Conservation (phyloP, 2,329 filamentous ascomycete genomes). For the Fusarium sambucinum region DNA sequence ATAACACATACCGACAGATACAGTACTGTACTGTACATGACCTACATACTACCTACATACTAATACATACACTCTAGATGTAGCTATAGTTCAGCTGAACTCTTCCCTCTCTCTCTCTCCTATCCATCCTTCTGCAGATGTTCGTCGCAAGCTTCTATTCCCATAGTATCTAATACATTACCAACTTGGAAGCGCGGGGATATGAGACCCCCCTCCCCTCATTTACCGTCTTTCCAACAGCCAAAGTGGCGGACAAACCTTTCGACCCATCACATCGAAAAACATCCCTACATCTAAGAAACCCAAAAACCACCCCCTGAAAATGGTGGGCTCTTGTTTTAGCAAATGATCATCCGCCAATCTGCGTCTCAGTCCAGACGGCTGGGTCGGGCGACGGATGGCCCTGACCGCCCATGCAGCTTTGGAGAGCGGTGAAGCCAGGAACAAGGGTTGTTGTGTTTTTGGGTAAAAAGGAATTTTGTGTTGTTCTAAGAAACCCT, state of each 20-base stretch:
- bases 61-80: conserved; percentile 5
- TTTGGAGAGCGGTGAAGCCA: conserved; percentile 38
- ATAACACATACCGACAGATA: not conserved
- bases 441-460: conserved; percentile 27
- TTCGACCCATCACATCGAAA: conserved; percentile 34
- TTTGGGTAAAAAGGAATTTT: conserved; percentile 3
- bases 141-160: conserved; percentile 1
- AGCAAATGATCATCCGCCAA: conserved; percentile 45
- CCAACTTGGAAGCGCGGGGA: not conserved
- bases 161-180: not conserved
- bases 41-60: not conserved
- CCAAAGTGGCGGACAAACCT: conserved; percentile 40
- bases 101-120: not conserved
- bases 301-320: conserved; percentile 22
- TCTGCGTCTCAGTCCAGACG: conserved; percentile 39
- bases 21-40: not conserved
- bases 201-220: not conserved
- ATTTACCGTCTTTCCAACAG: conserved; percentile 41
- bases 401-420: conserved; percentile 35
- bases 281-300: conserved; percentile 13
- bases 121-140: not conserved
- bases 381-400: conserved; percentile 38
- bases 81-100: not conserved
- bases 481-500: not conserved
- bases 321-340: conserved; percentile 2